Percentiles rank a stretch among this genome's conserved stretches.
These are phyloP conservation scores for Miscanthus lutarioriparius DNA, from an alignment of 176 grass and related monocot genomes.

Conservation along the genomic window DNA sequence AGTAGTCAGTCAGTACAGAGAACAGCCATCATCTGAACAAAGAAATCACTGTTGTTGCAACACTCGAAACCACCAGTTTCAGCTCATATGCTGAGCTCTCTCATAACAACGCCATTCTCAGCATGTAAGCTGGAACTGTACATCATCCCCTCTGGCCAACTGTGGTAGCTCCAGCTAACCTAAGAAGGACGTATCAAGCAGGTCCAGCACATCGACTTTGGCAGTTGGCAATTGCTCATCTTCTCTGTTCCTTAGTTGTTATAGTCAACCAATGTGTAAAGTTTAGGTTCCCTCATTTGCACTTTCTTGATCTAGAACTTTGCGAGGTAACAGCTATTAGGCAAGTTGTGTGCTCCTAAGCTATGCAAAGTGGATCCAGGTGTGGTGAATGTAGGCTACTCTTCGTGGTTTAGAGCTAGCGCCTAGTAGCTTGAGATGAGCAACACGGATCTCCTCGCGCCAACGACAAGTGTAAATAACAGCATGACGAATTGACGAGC, in stretches of 20 bases:
- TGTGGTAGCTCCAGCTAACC: background rate
- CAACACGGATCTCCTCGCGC: slow-evolving; percentile 19
- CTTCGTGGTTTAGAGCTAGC: background rate
- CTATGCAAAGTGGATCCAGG: background rate
- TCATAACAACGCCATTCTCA: no score
- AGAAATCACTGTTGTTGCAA: background rate
- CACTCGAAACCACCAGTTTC: slow-evolving; percentile 12
- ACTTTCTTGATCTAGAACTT: background rate
- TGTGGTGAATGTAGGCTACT: background rate
- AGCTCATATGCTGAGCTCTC: background rate
- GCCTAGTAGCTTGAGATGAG: background rate
- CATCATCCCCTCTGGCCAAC: no score
- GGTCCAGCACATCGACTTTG: background rate
- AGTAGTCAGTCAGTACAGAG: background rate
- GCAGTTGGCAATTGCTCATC: background rate
- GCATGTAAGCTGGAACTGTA: no score
- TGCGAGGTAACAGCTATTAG: background rate
- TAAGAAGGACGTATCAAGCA: background rate
- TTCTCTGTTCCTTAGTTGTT: background rate
- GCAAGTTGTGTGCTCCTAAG: background rate
- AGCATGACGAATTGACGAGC: background rate
- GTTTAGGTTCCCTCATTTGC: background rate
- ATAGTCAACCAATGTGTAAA: background rate
- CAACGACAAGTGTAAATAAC: background rate
- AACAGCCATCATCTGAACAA: background rate